Conservation (phyloP, 2,329 filamentous ascomycete genomes). For the Huntiella savannae region DNA sequence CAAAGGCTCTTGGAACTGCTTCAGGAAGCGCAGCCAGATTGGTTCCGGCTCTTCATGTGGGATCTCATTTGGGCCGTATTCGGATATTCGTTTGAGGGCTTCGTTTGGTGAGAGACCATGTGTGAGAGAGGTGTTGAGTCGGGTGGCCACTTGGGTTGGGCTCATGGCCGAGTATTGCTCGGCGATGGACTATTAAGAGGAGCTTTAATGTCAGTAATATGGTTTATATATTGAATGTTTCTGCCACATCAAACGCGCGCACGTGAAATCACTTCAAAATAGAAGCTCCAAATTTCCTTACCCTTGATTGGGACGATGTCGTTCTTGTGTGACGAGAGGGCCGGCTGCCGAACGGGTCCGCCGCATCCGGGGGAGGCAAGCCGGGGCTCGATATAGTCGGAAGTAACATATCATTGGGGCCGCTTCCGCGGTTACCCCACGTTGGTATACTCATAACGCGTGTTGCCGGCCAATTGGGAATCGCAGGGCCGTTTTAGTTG, state of each 20-base stretch:
- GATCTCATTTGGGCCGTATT: constrained; percentile 82
- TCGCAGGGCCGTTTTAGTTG: no score
- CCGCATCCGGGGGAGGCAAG: constrained; percentile 13
- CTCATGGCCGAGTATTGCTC: constrained; percentile 49
- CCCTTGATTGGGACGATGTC: constrained; percentile 36
- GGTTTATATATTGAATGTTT: neutral
- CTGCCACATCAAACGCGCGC: neutral
- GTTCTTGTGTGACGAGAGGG: constrained; percentile 25
- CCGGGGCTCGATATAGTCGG: constrained; percentile 11
- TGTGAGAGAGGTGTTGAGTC: constrained; percentile 63
- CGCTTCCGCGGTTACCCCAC: constrained; percentile 8
- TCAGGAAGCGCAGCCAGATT: constrained; percentile 82
- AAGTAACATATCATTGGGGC: constrained; percentile 9
- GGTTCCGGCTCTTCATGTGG: constrained; percentile 87
- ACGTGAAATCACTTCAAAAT: no score
- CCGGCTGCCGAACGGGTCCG: constrained; percentile 16
- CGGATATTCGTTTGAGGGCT: constrained; percentile 58
- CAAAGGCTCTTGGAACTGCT: constrained; percentile 91
- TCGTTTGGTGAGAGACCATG: constrained; percentile 66
- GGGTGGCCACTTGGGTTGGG: constrained; percentile 58
- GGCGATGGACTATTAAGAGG: constrained; percentile 24
- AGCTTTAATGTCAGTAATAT: constrained; percentile 11
- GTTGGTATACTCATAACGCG: constrained; percentile 10
- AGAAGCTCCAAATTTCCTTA: constrained; percentile 17
- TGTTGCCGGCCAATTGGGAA: neutral